Conservation (phyloP, 805 yeast genomes). For the Komagataella kurtzmanii region DNA sequence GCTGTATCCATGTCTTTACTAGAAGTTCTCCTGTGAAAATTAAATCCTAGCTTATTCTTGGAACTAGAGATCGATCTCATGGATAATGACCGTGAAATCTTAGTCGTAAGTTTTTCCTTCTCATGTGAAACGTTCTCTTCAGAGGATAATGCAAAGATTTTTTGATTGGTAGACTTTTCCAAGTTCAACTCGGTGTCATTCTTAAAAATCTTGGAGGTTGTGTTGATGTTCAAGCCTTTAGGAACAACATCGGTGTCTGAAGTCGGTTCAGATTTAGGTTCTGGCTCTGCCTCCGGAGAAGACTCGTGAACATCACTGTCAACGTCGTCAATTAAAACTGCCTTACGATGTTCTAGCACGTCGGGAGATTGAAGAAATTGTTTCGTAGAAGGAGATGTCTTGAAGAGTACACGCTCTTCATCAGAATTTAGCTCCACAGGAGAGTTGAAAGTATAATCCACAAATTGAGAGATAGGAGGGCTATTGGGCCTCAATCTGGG, state of each 20-base stretch:
- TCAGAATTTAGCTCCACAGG: not conserved
- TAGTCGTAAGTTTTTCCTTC: not conserved
- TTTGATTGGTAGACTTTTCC: not conserved
- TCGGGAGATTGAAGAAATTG: not conserved
- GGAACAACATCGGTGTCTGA: not conserved
- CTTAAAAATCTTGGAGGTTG: not conserved
- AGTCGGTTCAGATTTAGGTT: not conserved
- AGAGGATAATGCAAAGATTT: not conserved
- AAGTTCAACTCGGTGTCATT: not conserved
- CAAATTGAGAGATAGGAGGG: not conserved
- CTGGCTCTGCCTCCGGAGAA: not conserved
- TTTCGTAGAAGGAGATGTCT: not conserved
- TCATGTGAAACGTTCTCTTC: not conserved
- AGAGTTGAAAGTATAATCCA: not conserved
- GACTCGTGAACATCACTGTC: not conserved
- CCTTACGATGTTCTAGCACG: not conserved
- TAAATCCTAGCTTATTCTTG: not conserved
- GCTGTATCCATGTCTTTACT: not conserved
- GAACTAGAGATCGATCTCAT: not conserved
- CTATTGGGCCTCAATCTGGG: not conserved
- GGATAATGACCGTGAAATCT: not conserved
- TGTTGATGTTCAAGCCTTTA: not conserved
- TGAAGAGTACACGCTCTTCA: not conserved
- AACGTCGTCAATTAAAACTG: not conserved
- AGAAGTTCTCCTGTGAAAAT: not conserved